Percentiles rank a stretch among this genome's conserved stretches.
These are phyloP conservation scores for Leucogyrophana mollusca DNA, from an alignment of 768 basidiomycete genomes.

Conservation along the genomic window DNA sequence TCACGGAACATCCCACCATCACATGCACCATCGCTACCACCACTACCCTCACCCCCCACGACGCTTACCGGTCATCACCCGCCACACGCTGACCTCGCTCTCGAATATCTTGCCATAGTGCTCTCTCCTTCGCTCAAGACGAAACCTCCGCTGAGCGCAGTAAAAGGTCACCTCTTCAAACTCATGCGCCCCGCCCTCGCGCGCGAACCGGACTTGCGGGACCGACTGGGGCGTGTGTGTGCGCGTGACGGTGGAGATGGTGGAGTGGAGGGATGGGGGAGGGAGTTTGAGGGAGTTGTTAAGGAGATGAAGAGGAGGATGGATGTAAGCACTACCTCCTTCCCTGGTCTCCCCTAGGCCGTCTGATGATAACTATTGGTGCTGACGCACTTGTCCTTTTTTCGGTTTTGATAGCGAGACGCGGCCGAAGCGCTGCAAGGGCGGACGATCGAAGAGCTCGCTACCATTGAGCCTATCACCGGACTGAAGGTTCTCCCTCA, in stretches of 20 bases:
- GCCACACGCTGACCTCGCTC: slow-evolving; percentile 63
- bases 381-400: too few relatives aligned
- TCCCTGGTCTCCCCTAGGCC: background rate
- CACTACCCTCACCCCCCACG: slow-evolving; percentile 2
- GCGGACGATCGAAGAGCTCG: slow-evolving; percentile 33
- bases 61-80: slow-evolving; percentile 44
- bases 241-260: slow-evolving; percentile 14
- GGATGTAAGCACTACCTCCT: slow-evolving; percentile 37
- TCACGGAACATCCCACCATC: too few relatives aligned
- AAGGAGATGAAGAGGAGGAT: slow-evolving; percentile 59
- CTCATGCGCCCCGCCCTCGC: slow-evolving; percentile 76
- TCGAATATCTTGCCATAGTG: slow-evolving; percentile 87
- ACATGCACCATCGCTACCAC: slow-evolving; percentile 5
- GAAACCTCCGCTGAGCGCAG: slow-evolving; percentile 65
- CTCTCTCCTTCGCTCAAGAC: slow-evolving; percentile 55
- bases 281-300: slow-evolving; percentile 52
- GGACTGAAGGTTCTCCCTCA: slow-evolving; percentile 58
- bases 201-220: slow-evolving; percentile 68
- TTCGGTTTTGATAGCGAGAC: slow-evolving; percentile 53
- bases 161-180: slow-evolving; percentile 95
- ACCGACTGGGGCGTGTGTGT: slow-evolving; percentile 57
- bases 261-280: slow-evolving; percentile 9
- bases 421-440: slow-evolving; percentile 33
- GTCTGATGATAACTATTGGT: background rate
- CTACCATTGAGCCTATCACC: slow-evolving; percentile 42